These are phyloP conservation scores for Clonostachys rosea DNA, from an alignment of 2,329 filamentous ascomycete species.

Conservation along the genomic window DNA sequence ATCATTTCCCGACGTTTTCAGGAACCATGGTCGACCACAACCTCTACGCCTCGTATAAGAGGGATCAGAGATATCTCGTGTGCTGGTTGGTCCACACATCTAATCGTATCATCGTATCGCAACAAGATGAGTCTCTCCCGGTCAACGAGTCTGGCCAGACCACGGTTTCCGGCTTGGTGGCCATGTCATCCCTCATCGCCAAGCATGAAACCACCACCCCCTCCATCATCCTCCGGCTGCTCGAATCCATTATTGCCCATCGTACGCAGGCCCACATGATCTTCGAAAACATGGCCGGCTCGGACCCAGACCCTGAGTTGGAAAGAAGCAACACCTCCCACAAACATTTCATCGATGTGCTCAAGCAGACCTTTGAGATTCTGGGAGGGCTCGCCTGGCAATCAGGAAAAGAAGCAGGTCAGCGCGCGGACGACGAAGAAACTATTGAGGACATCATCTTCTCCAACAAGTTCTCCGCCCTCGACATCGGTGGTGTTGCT, in stretches of 20 bases:
- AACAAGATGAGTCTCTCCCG: conserved; percentile 4
- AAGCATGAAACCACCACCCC: conserved; percentile 24
- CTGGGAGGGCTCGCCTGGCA: neutral
- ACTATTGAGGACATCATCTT: neutral
- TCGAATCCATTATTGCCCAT: conserved; percentile 30
- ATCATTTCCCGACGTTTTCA: too few relatives aligned
- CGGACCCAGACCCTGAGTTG: neutral
- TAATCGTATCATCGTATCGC: conserved; percentile 24
- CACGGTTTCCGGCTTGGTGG: conserved; percentile 26
- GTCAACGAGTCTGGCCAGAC: conserved; percentile 30
- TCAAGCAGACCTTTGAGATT: neutral
- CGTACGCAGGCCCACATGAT: conserved; percentile 15
- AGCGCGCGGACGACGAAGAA: neutral
- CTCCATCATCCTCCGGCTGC: conserved; percentile 22
- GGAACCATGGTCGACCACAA: conserved; percentile 10
- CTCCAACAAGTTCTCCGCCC: neutral
- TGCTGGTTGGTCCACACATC: conserved; percentile 32
- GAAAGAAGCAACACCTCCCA: neutral
- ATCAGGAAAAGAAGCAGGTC: neutral
- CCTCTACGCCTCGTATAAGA: conserved; percentile 30
- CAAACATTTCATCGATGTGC: neutral
- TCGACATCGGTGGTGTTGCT: neutral
- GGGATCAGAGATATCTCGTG: conserved; percentile 25
- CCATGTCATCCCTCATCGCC: conserved; percentile 31
- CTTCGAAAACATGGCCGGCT: conserved; percentile 22